These are phyloP conservation scores for Torulaspora quercuum DNA, from an alignment of 805 yeast genomes.

Conservation along the genomic window DNA sequence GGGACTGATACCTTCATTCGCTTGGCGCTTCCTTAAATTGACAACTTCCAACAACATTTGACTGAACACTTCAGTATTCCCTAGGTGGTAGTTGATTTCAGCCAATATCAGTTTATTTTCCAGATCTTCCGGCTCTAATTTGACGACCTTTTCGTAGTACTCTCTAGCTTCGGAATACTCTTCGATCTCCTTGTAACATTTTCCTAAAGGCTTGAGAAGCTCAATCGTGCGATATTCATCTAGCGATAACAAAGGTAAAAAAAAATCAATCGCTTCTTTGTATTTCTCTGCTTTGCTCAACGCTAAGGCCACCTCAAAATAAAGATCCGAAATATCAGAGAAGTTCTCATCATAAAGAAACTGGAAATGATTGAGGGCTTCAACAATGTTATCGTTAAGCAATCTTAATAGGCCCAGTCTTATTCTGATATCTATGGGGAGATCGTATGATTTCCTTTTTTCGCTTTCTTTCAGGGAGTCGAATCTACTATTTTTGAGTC, in stretches of 20 bases:
- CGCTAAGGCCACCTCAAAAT: conserved; percentile 69
- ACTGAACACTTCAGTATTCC: conserved; percentile 56
- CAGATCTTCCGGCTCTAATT: conserved; percentile 57
- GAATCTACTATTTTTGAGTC: conserved; percentile 47
- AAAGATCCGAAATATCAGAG: conserved; percentile 67
- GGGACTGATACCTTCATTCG: conserved; percentile 21
- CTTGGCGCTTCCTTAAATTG: conserved; percentile 37
- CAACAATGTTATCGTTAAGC: conserved; percentile 57
- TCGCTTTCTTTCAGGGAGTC: conserved; percentile 39
- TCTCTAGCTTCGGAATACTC: conserved; percentile 62
- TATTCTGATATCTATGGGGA: conserved; percentile 85
- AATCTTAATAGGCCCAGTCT: conserved; percentile 76
- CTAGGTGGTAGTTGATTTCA: conserved; percentile 70
- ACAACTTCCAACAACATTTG: conserved; percentile 52
- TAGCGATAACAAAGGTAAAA: conserved; percentile 52
- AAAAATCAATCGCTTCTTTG: conserved; percentile 71
- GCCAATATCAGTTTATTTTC: conserved; percentile 77
- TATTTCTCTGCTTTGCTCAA: conserved; percentile 65
- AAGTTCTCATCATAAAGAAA: conserved; percentile 55
- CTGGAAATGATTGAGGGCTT: conserved; percentile 68
- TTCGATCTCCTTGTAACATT: conserved; percentile 71
- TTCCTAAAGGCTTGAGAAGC: conserved; percentile 54
- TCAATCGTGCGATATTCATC: conserved; percentile 53
- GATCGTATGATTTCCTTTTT: conserved; percentile 41
- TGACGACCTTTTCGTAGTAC: conserved; percentile 53